Evolutionary conservation across 2,329 filamentous ascomycete species (phyloP).

Genomic region (Fusarium napiforme): DNA sequence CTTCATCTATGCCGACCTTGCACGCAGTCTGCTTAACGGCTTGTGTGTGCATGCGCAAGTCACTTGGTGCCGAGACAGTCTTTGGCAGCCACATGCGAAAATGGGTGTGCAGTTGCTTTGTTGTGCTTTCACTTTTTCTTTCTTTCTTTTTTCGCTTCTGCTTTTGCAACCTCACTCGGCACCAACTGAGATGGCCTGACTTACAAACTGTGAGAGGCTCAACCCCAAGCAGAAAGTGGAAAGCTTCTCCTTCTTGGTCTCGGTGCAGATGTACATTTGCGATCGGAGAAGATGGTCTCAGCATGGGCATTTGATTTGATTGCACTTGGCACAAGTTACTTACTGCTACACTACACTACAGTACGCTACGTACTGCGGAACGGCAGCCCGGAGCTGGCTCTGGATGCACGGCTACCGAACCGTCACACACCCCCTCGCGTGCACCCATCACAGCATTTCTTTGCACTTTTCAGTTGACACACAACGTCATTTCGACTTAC

Average conservation of each 20-base stretch:
- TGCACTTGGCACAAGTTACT: slow-evolving; percentile 33
- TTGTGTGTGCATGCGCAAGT: slow-evolving; percentile 1
- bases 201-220: slow-evolving; percentile 36
- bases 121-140: background rate
- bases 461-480: background rate
- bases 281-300: slow-evolving; percentile 32
- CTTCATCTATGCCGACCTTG: slow-evolving; percentile 72
- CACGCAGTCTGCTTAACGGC: slow-evolving; percentile 52
- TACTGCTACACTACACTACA: background rate
- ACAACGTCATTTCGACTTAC: slow-evolving; percentile 26
- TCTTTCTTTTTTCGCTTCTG: background rate
- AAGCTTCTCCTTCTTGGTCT: slow-evolving; percentile 28
- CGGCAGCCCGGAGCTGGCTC: slow-evolving; percentile 40
- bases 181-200: slow-evolving; percentile 35
- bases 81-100: slow-evolving; percentile 29
- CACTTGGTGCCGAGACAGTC: slow-evolving; percentile 26
- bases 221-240: slow-evolving; percentile 23
- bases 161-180: background rate
- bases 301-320: slow-evolving; percentile 34
- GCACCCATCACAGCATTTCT: slow-evolving; percentile 20
- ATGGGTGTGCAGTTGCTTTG: slow-evolving; percentile 23
- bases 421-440: slow-evolving; percentile 33
- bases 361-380: slow-evolving; percentile 24
- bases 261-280: slow-evolving; percentile 29
- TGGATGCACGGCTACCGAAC: slow-evolving; percentile 36